Evolutionary conservation across 2,329 filamentous ascomycete genomes (phyloP), one percentile per base, ranked within the genome.

Genomic region (Alternaria sp.): DNA sequence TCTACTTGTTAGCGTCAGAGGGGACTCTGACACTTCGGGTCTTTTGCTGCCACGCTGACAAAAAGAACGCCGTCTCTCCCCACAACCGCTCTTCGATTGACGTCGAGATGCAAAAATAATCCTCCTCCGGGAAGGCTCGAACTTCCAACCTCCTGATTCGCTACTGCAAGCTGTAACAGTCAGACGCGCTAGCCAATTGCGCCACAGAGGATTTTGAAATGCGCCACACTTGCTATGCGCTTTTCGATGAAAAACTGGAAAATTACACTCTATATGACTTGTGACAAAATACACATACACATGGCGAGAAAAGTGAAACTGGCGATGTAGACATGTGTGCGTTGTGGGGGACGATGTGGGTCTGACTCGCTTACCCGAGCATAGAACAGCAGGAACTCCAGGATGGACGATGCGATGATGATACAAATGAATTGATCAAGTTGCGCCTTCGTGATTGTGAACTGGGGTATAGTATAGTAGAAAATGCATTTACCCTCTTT

Each of bases 151-250:
- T 73, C 71, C 67, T 68, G 72, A 74, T 73, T 58, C 62, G 59
- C 63, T 51, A 65, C 57, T 51, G 9, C 34, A 44, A 41, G 44
- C 57, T 54, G 59, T 86, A 86, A 86, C 84, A 86, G 84, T 86
- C 84, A 83, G 81, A 86, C 85, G 84, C 84, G 84, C 84, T 86
- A 86, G 83, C 84, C 85, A 85, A 80, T 80, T 80, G 78, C 78
- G 78, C 77, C 78, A 80, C 74, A 75, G 77, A 78, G 76, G 77
- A 79, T 73, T 63, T 44, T 22, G 38, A 41, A 18, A 53, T 55
- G 63, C 63, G 63, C 59, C 54, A 66, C 60, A 62, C 51, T 63
- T 63, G 60, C 60, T 60, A 62, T 64, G 62, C 63, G 65, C 69
- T 69, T 61, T 20, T 49, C 30, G 57, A 56, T 54, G 49, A 6